Evolutionary conservation across 2,329 filamentous ascomycete genomes (phyloP), one percentile per base, ranked within the genome.

Genomic region (Pestalotiopsis sp.): DNA sequence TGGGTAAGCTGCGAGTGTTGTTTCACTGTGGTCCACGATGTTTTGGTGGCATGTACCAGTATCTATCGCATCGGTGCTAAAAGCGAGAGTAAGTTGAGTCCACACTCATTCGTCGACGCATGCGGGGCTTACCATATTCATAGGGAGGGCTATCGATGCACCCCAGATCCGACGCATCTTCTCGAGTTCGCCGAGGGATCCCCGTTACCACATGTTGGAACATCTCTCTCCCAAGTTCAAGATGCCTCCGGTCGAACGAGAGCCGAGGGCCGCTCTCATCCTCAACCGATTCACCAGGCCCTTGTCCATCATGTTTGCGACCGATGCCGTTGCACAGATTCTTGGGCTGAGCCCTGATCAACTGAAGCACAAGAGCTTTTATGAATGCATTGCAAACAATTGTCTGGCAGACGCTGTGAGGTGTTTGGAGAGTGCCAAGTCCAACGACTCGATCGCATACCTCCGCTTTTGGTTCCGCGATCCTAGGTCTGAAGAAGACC

Each of bases 361-460:
- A 67, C 87, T 97, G 71, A 87, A 90, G 71, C 90, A 92, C 57
- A 91, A 91, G 73, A 95, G 93, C 77, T 97, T 97, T 78, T 97
- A 97, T 78, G 92, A 94, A 74, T 95, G 92, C 76, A 96, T 97
- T 64, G 88, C 92, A 68, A 89, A 93, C 73, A 91, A 90, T 70
- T 96, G 93, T 73, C 83, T 96, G 36, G 83, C 87, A 9, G 92
- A 96, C 73, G 93, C 93, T 3, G 89, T 95, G 41, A 88, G 89
- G 70, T 95, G 92, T 74, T 81, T 97, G 39, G 94, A 97, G 79
- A 92, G 92, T 72, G 93, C 94, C 25, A 97, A 97, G 78, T 91
- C 92, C 36, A 97, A 97, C 74, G 93, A 97, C 77, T 97, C 94
- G 2, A 96, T 97, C 75, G 93, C 94, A 2, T 97, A 97, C 75